phyloP scores from a whole-genome alignment of 2,329 filamentous ascomycete species.

The Thelonectria discophora region DNA sequence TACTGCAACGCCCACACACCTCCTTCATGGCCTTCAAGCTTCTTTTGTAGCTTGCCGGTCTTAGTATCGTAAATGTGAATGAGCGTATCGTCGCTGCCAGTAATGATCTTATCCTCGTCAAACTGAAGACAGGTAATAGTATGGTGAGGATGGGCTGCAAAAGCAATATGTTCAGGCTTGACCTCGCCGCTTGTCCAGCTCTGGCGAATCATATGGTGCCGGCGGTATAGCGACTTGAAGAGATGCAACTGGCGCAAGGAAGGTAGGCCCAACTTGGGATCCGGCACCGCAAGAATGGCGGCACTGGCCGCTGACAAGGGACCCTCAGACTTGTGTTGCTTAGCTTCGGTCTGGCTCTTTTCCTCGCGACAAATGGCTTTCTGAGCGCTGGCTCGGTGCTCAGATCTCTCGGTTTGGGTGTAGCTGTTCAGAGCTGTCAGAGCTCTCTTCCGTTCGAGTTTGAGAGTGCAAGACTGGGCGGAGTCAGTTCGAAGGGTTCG shows the following conservation, averaged over 20 bases:
- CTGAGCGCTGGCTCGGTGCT: conserved; percentile 61
- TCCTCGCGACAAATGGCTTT: conserved; percentile 56
- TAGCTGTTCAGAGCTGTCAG: conserved; percentile 57
- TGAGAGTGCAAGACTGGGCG: conserved; percentile 55
- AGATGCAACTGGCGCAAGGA: conserved; percentile 86
- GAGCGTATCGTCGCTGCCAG: conserved; percentile 95
- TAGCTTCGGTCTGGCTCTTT: conserved; percentile 51
- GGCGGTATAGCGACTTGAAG: conserved; percentile 95
- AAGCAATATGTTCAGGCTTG: conserved; percentile 90
- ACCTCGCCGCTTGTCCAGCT: conserved; percentile 90
- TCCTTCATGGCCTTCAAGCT: conserved; percentile 91
- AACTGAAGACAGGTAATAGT: conserved; percentile 98
- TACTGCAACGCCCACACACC: conserved; percentile 98
- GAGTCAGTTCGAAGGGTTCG: conserved; percentile 53
- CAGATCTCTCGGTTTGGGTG: conserved; percentile 58
- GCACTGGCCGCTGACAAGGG: conserved; percentile 87
- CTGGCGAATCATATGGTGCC: conserved; percentile 88
- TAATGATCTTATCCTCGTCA: conserved; percentile 97
- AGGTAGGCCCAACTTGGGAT: conserved; percentile 80
- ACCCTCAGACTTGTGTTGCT: conserved; percentile 74
- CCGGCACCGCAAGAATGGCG: conserved; percentile 82
- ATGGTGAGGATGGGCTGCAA: conserved; percentile 94
- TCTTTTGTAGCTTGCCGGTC: conserved; percentile 84
- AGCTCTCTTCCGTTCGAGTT: conserved; percentile 67
- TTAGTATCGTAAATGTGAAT: conserved; percentile 99